A percentile compares a stretch with the other conserved stretches of the same genome.
Conservation (phyloP, 2,329 filamentous ascomycete species). For the Cryphonectria naterciae region DNA sequence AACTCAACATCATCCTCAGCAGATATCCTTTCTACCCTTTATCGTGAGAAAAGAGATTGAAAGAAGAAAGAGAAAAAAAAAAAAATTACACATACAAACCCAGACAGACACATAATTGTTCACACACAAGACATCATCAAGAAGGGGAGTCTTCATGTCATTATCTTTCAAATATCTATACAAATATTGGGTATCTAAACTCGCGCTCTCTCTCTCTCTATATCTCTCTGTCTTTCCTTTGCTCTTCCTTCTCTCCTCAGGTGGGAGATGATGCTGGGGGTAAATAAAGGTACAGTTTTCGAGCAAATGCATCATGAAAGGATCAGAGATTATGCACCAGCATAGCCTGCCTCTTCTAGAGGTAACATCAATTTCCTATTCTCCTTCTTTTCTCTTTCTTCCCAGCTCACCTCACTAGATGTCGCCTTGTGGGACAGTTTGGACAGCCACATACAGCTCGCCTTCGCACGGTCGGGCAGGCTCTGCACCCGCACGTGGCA, state of each 20-base stretch:
- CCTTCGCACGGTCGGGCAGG: constrained; percentile 16
- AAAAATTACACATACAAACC: background rate
- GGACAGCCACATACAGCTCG: constrained; percentile 22
- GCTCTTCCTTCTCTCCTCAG: background rate
- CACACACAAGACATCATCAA: background rate
- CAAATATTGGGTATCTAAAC: constrained; percentile 8
- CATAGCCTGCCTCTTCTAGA: constrained; percentile 1
- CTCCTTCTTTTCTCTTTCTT: background rate
- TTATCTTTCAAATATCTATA: background rate
- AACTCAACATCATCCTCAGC: background rate
- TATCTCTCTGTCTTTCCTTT: background rate
- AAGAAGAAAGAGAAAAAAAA: background rate
- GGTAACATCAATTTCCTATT: background rate
- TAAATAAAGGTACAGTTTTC: background rate
- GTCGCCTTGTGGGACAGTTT: constrained; percentile 13
- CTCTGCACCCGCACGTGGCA: constrained; percentile 18
- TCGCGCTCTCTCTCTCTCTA: background rate
- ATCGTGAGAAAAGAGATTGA: background rate
- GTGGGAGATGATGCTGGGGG: background rate
- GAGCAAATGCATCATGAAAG: background rate
- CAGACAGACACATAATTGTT: background rate
- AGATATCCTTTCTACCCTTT: background rate
- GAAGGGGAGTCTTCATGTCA: background rate
- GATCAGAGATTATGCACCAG: background rate
- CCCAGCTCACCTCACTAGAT: background rate